These are phyloP conservation scores for Cladosporium halotolerans DNA, from an alignment of 2,329 filamentous ascomycete species.

Conservation along the genomic window DNA sequence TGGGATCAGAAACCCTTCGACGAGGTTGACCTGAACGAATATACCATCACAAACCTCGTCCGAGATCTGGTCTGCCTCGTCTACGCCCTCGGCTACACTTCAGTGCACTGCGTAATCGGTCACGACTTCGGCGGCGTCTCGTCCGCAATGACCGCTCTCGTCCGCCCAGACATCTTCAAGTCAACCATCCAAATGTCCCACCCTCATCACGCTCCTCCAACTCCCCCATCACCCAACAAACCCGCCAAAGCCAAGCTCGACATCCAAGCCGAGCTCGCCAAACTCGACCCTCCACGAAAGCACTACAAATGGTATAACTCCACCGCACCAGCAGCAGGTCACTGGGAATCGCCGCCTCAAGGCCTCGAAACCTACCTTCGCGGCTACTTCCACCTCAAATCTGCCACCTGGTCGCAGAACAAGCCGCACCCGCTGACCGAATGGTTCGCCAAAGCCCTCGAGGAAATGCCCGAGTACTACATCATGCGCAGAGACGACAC, in stretches of 20 bases:
- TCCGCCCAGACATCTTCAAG: conserved; percentile 59
- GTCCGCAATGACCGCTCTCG: conserved; percentile 53
- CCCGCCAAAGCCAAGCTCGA: conserved; percentile 31
- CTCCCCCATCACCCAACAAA: conserved; percentile 45
- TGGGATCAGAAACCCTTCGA: conserved; percentile 49
- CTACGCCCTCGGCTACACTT: conserved; percentile 53
- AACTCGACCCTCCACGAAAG: conserved; percentile 53
- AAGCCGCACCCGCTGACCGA: conserved; percentile 47
- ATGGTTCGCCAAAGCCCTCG: conserved; percentile 54
- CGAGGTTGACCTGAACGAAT: conserved; percentile 51
- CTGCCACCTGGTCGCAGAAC: conserved; percentile 51
- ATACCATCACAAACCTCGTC: conserved; percentile 53
- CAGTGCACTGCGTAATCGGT: conserved; percentile 55
- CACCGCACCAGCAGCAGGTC: conserved; percentile 38
- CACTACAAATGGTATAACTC: conserved; percentile 67
- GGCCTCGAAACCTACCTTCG: conserved; percentile 56
- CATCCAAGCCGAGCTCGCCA: conserved; percentile 52
- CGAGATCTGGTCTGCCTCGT: conserved; percentile 58
- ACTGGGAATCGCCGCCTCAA: conserved; percentile 45
- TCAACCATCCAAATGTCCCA: conserved; percentile 59
- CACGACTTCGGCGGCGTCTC: conserved; percentile 62
- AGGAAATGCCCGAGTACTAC: conserved; percentile 61
- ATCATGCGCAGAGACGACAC: conserved; percentile 54
- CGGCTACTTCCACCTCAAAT: conserved; percentile 64
- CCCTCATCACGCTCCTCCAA: conserved; percentile 52